Base-by-base conservation (phyloP, 768 basidiomycete genomes). In the Boletus subcaerulescens region DNA sequence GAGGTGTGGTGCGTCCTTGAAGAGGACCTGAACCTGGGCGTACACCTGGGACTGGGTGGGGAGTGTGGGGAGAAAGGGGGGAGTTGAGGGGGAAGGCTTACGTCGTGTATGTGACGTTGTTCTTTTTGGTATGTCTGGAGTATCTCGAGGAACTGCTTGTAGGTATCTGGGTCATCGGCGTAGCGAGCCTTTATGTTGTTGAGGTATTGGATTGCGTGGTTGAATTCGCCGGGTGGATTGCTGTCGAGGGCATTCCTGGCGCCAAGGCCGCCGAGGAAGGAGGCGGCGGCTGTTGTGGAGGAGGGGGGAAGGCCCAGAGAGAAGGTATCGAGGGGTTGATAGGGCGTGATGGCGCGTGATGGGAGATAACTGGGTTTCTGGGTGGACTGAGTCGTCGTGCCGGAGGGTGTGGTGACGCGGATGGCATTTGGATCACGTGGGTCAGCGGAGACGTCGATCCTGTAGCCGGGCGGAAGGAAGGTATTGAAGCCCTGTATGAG, bases 401-500 rank as follows among this genome's bases (percentile, higher is more conserved):
- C 89, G 58, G 77, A 73, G 41, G 90, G 90, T 15, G 90, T 92
- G 8, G 89, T 92, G 56, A 92, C 90, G 10, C 83, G 89, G 69
- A 92, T 91, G 35, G 80, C 81, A 67, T 85, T 83, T 20, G 84
- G 80, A 67, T 90, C 84, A 56, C 75, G 70, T 24, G 85, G 84
- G 74, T 90, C 88, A 24, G 75, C 76, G 53, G 87, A 87, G 66
- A 87, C 78, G 66, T 97, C 93, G 68, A 98, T 97, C 56, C 91
- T 87, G 73, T 97, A 98, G 31, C 95, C 95, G 45, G 88, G 81
- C 5, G 95, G 95, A 13, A 98, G 80, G 73, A 98, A 98, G 3
- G 95, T 97, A 74, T 98, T 98, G 84, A 98, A 98, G 20, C 95
- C 95, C 71, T 95, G 90, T 48, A 98, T 97, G 64, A 98, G 87